Evolutionary conservation across 1,139 yeast species (phyloP), one percentile per base, ranked within the genome.

Genomic region (Yamadazyma sp.): DNA sequence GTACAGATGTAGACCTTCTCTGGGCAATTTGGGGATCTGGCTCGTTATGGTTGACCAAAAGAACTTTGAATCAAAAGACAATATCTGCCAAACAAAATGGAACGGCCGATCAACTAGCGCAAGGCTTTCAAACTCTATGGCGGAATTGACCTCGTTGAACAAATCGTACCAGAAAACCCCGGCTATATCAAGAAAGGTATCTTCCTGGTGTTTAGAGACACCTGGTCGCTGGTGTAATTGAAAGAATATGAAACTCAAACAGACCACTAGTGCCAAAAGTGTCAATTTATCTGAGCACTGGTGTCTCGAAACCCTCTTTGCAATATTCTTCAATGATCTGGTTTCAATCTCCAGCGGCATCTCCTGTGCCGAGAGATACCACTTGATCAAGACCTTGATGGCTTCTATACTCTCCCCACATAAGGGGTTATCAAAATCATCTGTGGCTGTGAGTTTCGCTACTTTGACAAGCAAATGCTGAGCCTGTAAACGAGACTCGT

Each of bases 351-450:
- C 41, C 13, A 12, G 15, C 7, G 69, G 59, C 2, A 47, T 40
- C 28, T 58, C 60, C 40, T 69, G 73, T 2, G 57, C 18, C 9
- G 62, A 57, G 23, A 70, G 48, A 22, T 47, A 41, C 76, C 76
- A 70, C 34, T 54, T 52, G 4, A 67, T 47, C 6, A 69, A 34
- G 0, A 52, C 53, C 23, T 53, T 49, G 2, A 67, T 29, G 3
- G 62, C 51, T 0, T 44, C 40, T 24, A 54, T 53, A 3, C 61
- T 30, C 15, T 32, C 29, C 3, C 4, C 10, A n/a, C 25, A 12
- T 3, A 14, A 26, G 6, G 14, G 14, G 4, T 23, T 12, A 10
- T 29, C 31, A 18, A 29, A 12, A 4, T 10, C 11, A 3, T n/a
- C 31, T 6, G 14, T 14, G 8, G 31, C 15, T 38, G 18, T 17